Percentiles rank a stretch among this genome's conserved stretches.
Evolutionary conservation across 371 early-diverging fungal genomes (phyloP).

Genomic region (Actinomortierella wolfii): DNA sequence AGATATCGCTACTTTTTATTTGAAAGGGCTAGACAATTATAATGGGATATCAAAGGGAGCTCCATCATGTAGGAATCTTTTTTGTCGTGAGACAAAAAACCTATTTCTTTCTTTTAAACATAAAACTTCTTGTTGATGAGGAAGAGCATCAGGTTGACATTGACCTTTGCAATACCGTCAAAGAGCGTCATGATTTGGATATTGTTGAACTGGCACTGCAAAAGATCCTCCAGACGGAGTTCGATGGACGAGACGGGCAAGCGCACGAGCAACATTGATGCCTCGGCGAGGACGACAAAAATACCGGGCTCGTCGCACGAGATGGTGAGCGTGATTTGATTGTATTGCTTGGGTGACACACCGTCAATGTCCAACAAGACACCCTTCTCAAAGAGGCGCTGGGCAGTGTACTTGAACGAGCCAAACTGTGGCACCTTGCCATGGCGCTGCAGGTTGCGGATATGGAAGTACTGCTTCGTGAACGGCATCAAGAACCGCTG

Average conservation of each 20-base stretch:
- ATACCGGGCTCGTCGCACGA: slow-evolving; percentile 92
- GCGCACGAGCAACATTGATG: slow-evolving; percentile 78
- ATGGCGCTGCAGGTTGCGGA: slow-evolving; percentile 79
- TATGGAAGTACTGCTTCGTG: slow-evolving; percentile 92
- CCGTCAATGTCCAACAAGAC: slow-evolving; percentile 86
- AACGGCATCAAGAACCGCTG: slow-evolving; percentile 81
- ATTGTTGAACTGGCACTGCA: slow-evolving; percentile 93
- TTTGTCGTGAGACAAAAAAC: too few relatives aligned
- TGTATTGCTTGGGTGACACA: slow-evolving; percentile 82
- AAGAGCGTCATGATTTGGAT: slow-evolving; percentile 86
- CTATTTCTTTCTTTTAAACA: slow-evolving; percentile 4
- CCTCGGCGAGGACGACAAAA: slow-evolving; percentile 77
- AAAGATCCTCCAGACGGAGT: slow-evolving; percentile 89
- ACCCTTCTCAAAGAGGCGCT: slow-evolving; percentile 89
- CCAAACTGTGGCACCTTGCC: slow-evolving; percentile 96
- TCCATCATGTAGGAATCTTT: too few relatives aligned
- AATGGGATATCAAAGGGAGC: too few relatives aligned
- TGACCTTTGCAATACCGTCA: slow-evolving; percentile 91
- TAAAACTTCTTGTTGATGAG: slow-evolving; percentile 95
- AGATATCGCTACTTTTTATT: too few relatives aligned
- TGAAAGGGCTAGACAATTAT: too few relatives aligned
- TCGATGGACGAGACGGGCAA: slow-evolving; percentile 80
- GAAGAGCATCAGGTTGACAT: slow-evolving; percentile 93
- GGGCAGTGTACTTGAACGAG: slow-evolving; percentile 96
- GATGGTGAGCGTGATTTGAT: slow-evolving; percentile 86